A percentile compares a stretch with the other conserved stretches of the same genome.
Evolutionary conservation across 768 basidiomycete genomes (phyloP).

Genomic region (Leccinum truebloodii): DNA sequence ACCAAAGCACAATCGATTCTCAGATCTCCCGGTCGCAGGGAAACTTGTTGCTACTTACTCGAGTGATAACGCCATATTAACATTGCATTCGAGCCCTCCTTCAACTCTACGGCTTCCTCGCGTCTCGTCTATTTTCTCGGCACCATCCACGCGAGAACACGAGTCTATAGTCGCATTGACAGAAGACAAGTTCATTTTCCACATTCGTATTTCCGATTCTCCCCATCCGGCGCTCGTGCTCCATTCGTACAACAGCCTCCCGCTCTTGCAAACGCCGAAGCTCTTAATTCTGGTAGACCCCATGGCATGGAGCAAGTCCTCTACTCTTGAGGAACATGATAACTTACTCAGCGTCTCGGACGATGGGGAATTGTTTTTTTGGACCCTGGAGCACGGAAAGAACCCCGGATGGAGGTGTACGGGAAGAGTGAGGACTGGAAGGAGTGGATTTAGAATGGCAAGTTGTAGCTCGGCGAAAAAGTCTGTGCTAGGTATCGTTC

Average conservation of each 20-base stretch:
- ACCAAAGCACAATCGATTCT: not conserved
- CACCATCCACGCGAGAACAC: constrained; percentile 52
- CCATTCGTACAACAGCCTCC: constrained; percentile 51
- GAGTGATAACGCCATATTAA: constrained; percentile 46
- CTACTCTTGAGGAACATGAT: constrained; percentile 58
- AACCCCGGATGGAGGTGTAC: constrained; percentile 60
- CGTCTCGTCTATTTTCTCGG: constrained; percentile 63
- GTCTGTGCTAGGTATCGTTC: constrained; percentile 74
- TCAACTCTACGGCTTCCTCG: constrained; percentile 46
- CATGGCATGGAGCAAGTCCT: constrained; percentile 72
- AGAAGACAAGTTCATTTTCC: constrained; percentile 55
- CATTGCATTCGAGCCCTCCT: constrained; percentile 52
- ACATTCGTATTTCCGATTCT: constrained; percentile 46
- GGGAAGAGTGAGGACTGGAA: constrained; percentile 72
- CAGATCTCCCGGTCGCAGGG: constrained; percentile 39
- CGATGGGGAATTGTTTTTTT: constrained; percentile 82
- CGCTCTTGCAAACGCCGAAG: constrained; percentile 46
- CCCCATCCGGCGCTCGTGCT: constrained; percentile 44
- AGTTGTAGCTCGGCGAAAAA: constrained; percentile 91
- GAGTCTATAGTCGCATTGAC: constrained; percentile 71
- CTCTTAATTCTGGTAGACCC: constrained; percentile 82
- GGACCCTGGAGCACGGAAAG: constrained; percentile 59
- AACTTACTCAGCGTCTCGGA: constrained; percentile 77
- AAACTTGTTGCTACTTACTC: constrained; percentile 59
- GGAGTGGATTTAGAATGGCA: constrained; percentile 64